Percentiles rank a stretch among this genome's conserved stretches.
These are phyloP conservation scores for Trichoderma asperelloides DNA, from an alignment of 495 filamentous ascomycete species.

Conservation along the genomic window DNA sequence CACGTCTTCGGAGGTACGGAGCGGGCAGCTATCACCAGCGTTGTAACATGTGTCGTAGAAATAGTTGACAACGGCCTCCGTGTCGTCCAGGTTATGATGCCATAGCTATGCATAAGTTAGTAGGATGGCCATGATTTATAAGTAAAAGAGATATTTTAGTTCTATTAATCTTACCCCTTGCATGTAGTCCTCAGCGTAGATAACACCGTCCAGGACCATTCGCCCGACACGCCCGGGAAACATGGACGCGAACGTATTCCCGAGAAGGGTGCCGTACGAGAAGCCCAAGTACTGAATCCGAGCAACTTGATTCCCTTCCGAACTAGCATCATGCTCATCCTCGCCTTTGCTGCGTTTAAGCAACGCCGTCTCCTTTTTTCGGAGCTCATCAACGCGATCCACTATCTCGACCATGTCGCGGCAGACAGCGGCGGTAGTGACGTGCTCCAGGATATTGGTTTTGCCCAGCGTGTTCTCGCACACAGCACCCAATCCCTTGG, in stretches of 20 bases:
- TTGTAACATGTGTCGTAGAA: slow-evolving; percentile 41
- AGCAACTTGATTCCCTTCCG: background rate
- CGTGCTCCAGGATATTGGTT: background rate
- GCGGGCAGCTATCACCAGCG: slow-evolving; percentile 29
- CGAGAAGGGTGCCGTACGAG: slow-evolving; percentile 52
- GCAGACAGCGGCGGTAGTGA: slow-evolving; percentile 22
- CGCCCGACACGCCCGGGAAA: slow-evolving; percentile 33
- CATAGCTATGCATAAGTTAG: slow-evolving; percentile 20
- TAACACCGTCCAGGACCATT: slow-evolving; percentile 29
- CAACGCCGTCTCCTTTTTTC: background rate
- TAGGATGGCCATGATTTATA: background rate
- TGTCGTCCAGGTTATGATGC: slow-evolving; percentile 36
- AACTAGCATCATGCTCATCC: slow-evolving; percentile 2
- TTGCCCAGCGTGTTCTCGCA: background rate
- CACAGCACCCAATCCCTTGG: background rate
- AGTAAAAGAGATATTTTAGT: background rate
- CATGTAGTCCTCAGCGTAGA: slow-evolving; percentile 26
- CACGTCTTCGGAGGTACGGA: slow-evolving; percentile 21
- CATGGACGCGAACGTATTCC: slow-evolving; percentile 39
- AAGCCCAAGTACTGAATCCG: slow-evolving; percentile 49
- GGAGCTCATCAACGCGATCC: slow-evolving; percentile 26
- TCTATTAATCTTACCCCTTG: background rate
- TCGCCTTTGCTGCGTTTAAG: background rate
- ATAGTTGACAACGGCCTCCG: slow-evolving; percentile 37
- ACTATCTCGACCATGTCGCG: slow-evolving; percentile 35